Evolutionary conservation across 1,139 yeast genomes (phyloP), one percentile per base, ranked within the genome.

Genomic region (Yamadazyma diddensiae): DNA sequence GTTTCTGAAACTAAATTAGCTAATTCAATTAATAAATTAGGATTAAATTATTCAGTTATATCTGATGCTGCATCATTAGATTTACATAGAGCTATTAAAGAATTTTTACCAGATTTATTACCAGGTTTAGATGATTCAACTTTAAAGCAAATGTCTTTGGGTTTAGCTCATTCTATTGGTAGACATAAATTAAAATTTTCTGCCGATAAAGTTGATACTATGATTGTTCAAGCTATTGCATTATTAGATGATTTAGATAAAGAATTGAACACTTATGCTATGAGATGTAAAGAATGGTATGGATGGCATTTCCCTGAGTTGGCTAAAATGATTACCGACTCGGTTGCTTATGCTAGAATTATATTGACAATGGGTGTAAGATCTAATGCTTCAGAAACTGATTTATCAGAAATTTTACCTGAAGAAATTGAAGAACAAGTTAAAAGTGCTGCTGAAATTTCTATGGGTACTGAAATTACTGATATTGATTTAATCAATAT

Each of bases 291-390:
- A 75, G 98, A 92, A 70, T 92, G 98, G 98, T 92, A 92, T 67
- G 97, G 97, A 49, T 92, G 98, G 98, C 98, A 92, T 65, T 92
- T 92, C 80, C 98, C 98, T 38, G 98, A 92, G 70, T 79, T 92
- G 72, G 95, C 97, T 51, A 88, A 87, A 70, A 77, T 92, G 61
- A 92, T 88, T 43, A 82, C 87, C 49, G 98, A 92, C 65, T 90
- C 95, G 48, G 94, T 86, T 55, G 95, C 95, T 34, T 90, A 79
- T 60, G 95, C 95, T 39, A 82, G 94, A 72, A 85, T 88, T 50
- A 86, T 92, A 55, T 77, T 87, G 65, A 75, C 82, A 50, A 88
- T 92, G 97, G 98, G 98, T 48, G 70, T 86, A 54, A 82, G 98
- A 72, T 77, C 96, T 35, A 86, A 83, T 56, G 95, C 95, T 50